Evolutionary conservation across 2,329 filamentous ascomycete species (phyloP).

Genomic region (Hymenoscyphus albidus): DNA sequence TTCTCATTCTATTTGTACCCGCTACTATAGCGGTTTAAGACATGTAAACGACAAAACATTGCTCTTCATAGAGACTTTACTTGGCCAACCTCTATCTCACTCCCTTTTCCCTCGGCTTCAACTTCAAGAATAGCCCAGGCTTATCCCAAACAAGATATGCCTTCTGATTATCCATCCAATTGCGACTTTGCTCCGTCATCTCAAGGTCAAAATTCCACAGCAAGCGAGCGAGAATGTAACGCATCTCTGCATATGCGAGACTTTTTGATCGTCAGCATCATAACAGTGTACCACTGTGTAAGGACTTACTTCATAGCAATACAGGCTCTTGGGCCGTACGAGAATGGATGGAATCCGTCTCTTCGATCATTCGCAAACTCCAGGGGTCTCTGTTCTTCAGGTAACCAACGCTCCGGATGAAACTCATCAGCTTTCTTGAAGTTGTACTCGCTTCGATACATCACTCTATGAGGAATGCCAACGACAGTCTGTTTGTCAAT

Average conservation of each 20-base stretch:
- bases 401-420: conserved; percentile 32
- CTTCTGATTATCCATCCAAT: neutral
- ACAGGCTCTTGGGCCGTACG: conserved; percentile 16
- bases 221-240: neutral
- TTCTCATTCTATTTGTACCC: too few species aligned
- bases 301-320: conserved; percentile 7
- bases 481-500: neutral
- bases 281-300: too few species aligned
- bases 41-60: too few species aligned
- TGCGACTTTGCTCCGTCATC: neutral
- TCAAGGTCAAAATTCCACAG: neutral
- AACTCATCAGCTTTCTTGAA: conserved; percentile 29
- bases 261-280: neutral
- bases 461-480: neutral
- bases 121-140: too few species aligned
- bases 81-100: too few species aligned
- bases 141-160: neutral
- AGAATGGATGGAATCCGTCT: conserved; percentile 16
- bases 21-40: too few species aligned
- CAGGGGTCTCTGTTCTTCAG: neutral
- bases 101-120: too few species aligned
- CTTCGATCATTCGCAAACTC: neutral
- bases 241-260: conserved; percentile 3
- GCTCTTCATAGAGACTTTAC: too few species aligned
- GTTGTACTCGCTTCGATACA: conserved; percentile 3